Base-by-base conservation (phyloP, 140 eudicot species). In the Cichorium intybus region DNA sequence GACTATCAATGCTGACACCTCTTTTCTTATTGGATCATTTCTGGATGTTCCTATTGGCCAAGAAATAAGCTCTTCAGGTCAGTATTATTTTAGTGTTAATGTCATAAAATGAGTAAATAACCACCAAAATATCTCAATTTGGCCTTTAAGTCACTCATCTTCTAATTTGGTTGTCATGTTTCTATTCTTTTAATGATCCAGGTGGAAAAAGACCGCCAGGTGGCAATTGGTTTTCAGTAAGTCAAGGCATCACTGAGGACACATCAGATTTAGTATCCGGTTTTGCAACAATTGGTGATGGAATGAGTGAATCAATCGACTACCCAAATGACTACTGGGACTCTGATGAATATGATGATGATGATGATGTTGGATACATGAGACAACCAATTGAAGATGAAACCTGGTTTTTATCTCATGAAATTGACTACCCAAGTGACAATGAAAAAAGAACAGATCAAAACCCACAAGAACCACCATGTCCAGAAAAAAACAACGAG, bases 311-410 rank as follows among this genome's bases (percentile, higher is more conserved):
- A 79, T 79, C 99, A 60, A 65, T 79, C 69, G 97, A 89, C 79
- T 89, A 85, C 65, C 97, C 90, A 17, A 88, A 86, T 58, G 99
- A 93, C 26, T 93, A 89, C 48, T 94, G 97, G 99, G 99, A 94
- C 65, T 89, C 99, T 15, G 99, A 89, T 75, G 99, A 94, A 67
- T 94, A 94, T 76, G 99, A 94, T n/a, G 99, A 94, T 10, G 99
- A 94, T 16, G 99, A 94, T 26, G 99, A 94, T 77, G 91, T 89
- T 60, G 99, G 99, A 65, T 89, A 89, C 60, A 94, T 84, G 91
- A 84, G 99, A 75, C 99, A 94, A 65, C 99, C 99, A 62, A 94
- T 94, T 62, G 99, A 94, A 82, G 99, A 94, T 12, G 97, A 94
- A 79, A 77, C 91, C 52, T 89, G 99, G 99, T 94, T 94, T 84